Evolutionary conservation across 1,284 basidiomycete genomes (phyloP), one percentile per base, ranked within the genome.

Genomic region (Kwoniella shivajii): DNA sequence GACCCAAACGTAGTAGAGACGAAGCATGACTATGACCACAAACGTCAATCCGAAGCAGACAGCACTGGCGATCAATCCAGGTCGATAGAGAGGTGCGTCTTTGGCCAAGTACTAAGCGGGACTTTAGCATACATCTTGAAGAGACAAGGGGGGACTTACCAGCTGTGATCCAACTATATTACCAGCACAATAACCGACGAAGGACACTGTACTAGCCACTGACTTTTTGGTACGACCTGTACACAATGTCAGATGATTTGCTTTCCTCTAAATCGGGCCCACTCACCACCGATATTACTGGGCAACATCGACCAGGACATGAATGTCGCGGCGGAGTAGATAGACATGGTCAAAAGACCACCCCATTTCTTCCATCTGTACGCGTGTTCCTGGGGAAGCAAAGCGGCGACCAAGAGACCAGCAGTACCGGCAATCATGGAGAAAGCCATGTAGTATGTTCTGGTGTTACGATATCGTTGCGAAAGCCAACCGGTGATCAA

Each of bases 1-100:
- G n/a, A 51, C 44, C 20, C 27, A 50, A 18, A 51, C 52, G 37
- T 57, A 57, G 42, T 51, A 50, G 50, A 53, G 54, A 16, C 50
- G 50, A 7, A 58, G 56, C 16, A 50, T 48, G 37, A 58, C 43
- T 24, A 53, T 53, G 26, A 54, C 50, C 16, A 53, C 18, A 24
- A 52, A 48, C 16, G 44, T 57, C 7, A 52, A 30, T 36, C 49
- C 49, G 44, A 52, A 52, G 41, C 56, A 57, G 44, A 52, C 37
- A 1, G 49, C 50, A 44, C 30, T 41, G 34, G 29, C 42, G 16
- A 41, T 42, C 14, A 58, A 46, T 13, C 50, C 50, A 14, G 44
- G 50, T 31, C 42, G 33, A 36, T 57, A 57, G 4, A 51, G 42
- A 3, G 56, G 56, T 4, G 56, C 43, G 36, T 53, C 42, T 36